phyloP scores from a whole-genome alignment of 1,284 basidiomycete genomes.

The Tilletia indica region DNA sequence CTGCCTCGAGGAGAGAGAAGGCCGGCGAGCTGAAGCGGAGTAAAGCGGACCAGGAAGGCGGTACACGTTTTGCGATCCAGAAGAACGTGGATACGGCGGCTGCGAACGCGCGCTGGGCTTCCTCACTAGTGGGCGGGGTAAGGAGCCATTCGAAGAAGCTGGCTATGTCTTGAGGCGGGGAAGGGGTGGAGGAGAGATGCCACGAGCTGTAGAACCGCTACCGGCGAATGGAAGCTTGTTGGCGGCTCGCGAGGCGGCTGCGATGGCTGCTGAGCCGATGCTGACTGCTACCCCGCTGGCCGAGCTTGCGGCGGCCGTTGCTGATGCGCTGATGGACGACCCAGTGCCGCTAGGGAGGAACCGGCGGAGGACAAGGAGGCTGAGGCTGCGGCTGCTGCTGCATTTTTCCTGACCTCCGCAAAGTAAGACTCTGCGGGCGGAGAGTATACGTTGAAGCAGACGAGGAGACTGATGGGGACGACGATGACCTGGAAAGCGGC shows the following conservation, averaged over 20 bases:
- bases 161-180: constrained; percentile 1
- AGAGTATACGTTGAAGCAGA: constrained; percentile 51
- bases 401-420: constrained; percentile 11
- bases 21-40: constrained; percentile 48
- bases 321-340: background rate
- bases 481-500: constrained; percentile 51
- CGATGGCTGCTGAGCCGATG: background rate
- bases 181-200: background rate
- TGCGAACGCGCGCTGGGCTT: constrained; percentile 22
- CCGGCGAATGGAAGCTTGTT: constrained; percentile 8
- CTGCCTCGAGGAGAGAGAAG: constrained; percentile 53
- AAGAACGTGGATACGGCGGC: constrained; percentile 34
- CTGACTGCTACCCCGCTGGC: background rate
- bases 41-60: constrained; percentile 48
- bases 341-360: background rate
- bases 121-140: background rate
- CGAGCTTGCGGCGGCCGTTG: background rate
- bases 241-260: background rate
- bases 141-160: constrained; percentile 2
- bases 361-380: no score
- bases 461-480: constrained; percentile 46
- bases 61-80: constrained; percentile 41
- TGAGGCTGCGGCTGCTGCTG: background rate
- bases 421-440: constrained; percentile 37
- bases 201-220: background rate